These are phyloP conservation scores for Paspalum notatum DNA, from an alignment of 176 grass and related monocot species.

Conservation along the genomic window DNA sequence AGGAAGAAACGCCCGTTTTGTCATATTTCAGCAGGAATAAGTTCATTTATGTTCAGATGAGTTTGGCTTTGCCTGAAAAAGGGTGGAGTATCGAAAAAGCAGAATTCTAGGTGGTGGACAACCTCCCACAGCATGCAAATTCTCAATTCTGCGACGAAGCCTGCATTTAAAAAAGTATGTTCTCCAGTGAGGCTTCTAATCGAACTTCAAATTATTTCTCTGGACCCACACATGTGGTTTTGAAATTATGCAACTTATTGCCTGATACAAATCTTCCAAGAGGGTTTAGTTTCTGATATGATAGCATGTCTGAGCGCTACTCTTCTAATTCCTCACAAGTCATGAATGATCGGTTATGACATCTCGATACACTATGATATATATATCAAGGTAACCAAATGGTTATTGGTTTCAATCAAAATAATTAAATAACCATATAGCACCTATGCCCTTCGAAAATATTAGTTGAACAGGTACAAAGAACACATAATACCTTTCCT, in stretches of 20 bases:
- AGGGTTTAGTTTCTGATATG: background rate
- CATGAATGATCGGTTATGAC: background rate
- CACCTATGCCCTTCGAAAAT: background rate
- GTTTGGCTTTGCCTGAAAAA: background rate
- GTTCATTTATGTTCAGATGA: slow-evolving; percentile 3
- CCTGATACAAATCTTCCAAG: slow-evolving; percentile 5
- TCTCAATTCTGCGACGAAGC: background rate
- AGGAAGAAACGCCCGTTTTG: background rate
- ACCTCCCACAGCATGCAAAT: slow-evolving; percentile 16
- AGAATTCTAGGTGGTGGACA: background rate
- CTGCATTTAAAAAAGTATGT: slow-evolving; percentile 1
- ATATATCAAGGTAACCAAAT: background rate
- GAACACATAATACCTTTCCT: slow-evolving; percentile 70
- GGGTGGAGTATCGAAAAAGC: background rate
- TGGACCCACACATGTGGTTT: background rate
- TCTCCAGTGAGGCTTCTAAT: background rate
- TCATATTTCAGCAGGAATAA: slow-evolving; percentile 6
- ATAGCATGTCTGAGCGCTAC: background rate
- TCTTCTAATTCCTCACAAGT: background rate
- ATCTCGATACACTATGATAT: slow-evolving; percentile 22
- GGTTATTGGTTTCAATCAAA: background rate
- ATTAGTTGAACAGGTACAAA: background rate
- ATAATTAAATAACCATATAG: background rate
- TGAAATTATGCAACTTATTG: background rate
- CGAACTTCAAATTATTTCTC: background rate